Evolutionary conservation across 164 flowering plant genomes (phyloP).

Genomic region (Kalanchoe fedtschenkoi): DNA sequence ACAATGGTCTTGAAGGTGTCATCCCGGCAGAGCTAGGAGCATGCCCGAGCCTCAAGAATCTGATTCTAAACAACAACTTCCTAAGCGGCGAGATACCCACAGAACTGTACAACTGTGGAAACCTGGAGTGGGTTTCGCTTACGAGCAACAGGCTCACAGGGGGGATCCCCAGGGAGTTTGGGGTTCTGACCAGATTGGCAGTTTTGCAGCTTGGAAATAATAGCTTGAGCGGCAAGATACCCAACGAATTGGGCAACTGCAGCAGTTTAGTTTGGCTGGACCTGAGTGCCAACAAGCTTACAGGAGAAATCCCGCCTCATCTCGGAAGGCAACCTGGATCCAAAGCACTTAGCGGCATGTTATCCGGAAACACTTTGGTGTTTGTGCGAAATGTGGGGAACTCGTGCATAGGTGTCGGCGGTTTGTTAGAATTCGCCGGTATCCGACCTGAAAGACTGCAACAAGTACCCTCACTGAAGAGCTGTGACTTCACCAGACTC

Average conservation of each 20-base stretch:
- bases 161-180: constrained; percentile 47
- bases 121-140: constrained; percentile 83
- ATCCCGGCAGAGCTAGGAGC: constrained; percentile 70
- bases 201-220: constrained; percentile 81
- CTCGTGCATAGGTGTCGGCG: constrained; percentile 84
- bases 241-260: constrained; percentile 58
- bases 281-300: constrained; percentile 56
- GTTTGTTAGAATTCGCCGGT: constrained; percentile 78
- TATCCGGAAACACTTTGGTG: constrained; percentile 64
- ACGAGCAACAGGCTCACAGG: constrained; percentile 71
- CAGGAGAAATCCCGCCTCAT: constrained; percentile 63
- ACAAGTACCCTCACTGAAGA: constrained; percentile 59
- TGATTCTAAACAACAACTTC: constrained; percentile 67
- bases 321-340: constrained; percentile 69
- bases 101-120: constrained; percentile 44
- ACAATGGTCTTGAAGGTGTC: constrained; percentile 56
- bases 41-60: constrained; percentile 51
- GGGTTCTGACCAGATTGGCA: constrained; percentile 48
- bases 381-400: constrained; percentile 80
- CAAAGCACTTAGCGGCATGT: constrained; percentile 52
- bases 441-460: constrained; percentile 69
- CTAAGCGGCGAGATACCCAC: constrained; percentile 54
- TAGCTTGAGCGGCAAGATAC: constrained; percentile 60
- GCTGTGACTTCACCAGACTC: constrained; percentile 66
- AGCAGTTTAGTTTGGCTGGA: constrained; percentile 85